These are phyloP conservation scores for Rhizophagus sp. DNA, from an alignment of 192 early-diverging fungal genomes.

Conservation along the genomic window DNA sequence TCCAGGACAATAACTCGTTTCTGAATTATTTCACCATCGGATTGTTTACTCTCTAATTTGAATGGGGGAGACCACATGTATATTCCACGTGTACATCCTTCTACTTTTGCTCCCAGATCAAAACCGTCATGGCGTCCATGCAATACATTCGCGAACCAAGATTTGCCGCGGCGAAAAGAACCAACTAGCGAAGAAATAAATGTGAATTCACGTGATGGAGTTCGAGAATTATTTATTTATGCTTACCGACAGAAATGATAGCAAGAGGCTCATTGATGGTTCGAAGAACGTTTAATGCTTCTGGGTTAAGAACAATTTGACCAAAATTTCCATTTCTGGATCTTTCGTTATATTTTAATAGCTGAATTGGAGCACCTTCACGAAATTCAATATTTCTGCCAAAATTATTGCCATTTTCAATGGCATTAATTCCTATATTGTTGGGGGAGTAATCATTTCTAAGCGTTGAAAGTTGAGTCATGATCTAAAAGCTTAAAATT, in stretches of 20 bases:
- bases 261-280: slow-evolving; percentile 5
- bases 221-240: no score
- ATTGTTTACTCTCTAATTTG: neutral
- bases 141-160: slow-evolving; percentile 16
- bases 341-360: neutral
- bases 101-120: slow-evolving; percentile 10
- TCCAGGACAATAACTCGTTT: slow-evolving; percentile 22
- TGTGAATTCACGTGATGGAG: no score
- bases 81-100: slow-evolving; percentile 20
- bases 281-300: slow-evolving; percentile 13
- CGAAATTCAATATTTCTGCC: neutral
- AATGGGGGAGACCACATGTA: slow-evolving; percentile 25
- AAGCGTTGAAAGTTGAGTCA: no score
- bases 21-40: neutral
- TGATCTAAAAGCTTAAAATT: no score
- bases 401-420: neutral
- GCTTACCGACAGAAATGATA: slow-evolving; percentile 7
- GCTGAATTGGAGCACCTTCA: neutral
- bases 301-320: neutral
- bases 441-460: no score
- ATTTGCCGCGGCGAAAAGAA: slow-evolving; percentile 24
- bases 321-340: neutral
- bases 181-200: neutral
- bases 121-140: slow-evolving; percentile 23
- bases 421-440: no score